Percentiles rank a stretch among this genome's conserved stretches.
Conservation (phyloP, 2,329 filamentous ascomycete species). For the Colletotrichum magnum region DNA sequence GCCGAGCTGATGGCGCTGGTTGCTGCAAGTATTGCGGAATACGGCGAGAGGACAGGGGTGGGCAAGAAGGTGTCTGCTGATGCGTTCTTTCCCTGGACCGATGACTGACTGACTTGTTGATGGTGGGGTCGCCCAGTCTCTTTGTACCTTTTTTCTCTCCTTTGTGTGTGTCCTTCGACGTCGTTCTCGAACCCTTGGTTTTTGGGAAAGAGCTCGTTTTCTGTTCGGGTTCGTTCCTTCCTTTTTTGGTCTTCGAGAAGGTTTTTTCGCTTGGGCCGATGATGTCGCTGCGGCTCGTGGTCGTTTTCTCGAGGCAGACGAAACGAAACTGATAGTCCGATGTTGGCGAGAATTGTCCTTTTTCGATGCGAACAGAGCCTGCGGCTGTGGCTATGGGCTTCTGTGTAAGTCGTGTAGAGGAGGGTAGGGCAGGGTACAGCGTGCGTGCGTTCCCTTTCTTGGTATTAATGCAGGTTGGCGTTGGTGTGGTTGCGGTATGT, state of each 20-base stretch:
- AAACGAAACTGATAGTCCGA: constrained; percentile 12
- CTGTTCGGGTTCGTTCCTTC: constrained; percentile 18
- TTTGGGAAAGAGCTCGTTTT: neutral
- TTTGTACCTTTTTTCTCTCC: constrained; percentile 17
- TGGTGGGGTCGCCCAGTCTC: constrained; percentile 9
- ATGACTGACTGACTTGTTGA: constrained; percentile 1
- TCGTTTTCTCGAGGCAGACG: constrained; percentile 7
- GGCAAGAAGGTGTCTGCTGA: constrained; percentile 31
- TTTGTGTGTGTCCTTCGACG: neutral
- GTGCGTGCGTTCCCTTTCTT: constrained; percentile 5
- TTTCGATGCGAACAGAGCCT: neutral
- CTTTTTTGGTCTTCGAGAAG: constrained; percentile 10
- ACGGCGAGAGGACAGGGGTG: neutral
- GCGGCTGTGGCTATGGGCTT: neutral
- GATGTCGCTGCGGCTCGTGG: constrained; percentile 7
- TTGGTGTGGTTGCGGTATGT: neutral
- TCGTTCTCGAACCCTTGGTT: too few species aligned
- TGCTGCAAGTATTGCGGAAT: constrained; percentile 11
- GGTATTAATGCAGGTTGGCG: neutral
- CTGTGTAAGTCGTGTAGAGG: constrained; percentile 17
- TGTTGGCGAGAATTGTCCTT: neutral
- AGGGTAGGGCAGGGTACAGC: neutral
- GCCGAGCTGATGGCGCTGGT: too few species aligned
- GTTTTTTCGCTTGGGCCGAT: constrained; percentile 16
- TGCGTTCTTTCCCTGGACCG: constrained; percentile 13